Evolutionary conservation across 805 yeast genomes (phyloP), one percentile per base, ranked within the genome.

Genomic region (Wickerhamomyces subpelliculosus): DNA sequence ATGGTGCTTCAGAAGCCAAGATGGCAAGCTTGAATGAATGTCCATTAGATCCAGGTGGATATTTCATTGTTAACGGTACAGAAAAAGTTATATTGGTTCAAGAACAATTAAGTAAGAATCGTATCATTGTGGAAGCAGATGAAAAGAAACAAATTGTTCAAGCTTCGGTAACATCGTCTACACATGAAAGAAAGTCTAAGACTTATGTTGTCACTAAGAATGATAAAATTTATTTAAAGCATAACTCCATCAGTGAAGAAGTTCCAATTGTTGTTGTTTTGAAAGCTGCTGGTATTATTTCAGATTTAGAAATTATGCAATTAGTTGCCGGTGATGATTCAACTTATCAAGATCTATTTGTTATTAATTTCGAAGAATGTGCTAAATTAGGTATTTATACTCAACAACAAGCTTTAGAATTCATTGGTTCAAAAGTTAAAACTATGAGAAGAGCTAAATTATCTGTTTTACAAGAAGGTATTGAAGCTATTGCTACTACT

Each of bases 21-120:
- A 90, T 93, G 97, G 97, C 98, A 0, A 65, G 65, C 20, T 68
- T 84, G 48, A 81, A 85, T 50, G 98, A 93, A 62, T 93, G 98
- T 62, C 98, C 98, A 0, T 68, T 93, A 35, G 98, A 93, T 63
- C 98, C 98, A 7, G 98, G 98, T 64, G 98, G 98, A 53, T 93
- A 93, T 57, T 93, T 93, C 55, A 85, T 90, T 55, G 97, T 90
- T 35, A 90, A 90, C 57, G 98, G 98, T 60, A 93, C 98, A 0
- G 98, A 93, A 54, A 93, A 93, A 60, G 98, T 93, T 32, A 93
- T 93, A 46, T 72, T 93, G 49, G 94, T 93, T 31, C 98, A 93
- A 62, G 98, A 93, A 62, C 98, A 93, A 69, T 70, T 93, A 58
- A 82, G 95, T 36, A 93, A 93, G 65, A 93, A 93, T 64, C 85